Evolutionary conservation across 2,329 filamentous ascomycete genomes (phyloP).

Genomic region (Thyridium curvatum): DNA sequence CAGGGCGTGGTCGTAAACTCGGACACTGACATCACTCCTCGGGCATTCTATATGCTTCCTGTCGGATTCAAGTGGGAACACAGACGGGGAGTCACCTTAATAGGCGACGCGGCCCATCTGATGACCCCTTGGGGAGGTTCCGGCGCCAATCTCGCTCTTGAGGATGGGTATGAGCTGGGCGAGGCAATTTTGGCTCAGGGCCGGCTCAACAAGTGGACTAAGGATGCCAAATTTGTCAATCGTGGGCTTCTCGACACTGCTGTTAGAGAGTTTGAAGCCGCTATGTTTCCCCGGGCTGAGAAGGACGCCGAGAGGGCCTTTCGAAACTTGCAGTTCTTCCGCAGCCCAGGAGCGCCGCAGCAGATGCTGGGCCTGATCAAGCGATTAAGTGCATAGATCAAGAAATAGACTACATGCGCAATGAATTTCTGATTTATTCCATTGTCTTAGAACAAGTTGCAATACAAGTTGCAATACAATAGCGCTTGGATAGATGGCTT

Average conservation of each 20-base stretch:
- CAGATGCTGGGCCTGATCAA: too few species aligned
- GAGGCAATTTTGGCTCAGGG: conserved; percentile 16
- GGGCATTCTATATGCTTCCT: conserved; percentile 35
- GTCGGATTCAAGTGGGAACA: conserved; percentile 33
- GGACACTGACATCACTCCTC: conserved; percentile 28
- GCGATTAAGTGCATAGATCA: too few species aligned
- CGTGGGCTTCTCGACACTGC: conserved; percentile 3
- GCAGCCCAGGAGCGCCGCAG: too few species aligned
- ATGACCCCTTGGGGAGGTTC: conserved; percentile 47
- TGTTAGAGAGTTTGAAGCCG: conserved; percentile 13
- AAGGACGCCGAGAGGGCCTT: conserved; percentile 6
- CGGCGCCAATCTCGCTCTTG: conserved; percentile 47
- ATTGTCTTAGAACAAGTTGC: too few species aligned
- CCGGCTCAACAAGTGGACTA: too few species aligned
- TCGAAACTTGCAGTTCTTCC: too few species aligned
- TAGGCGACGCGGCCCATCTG: conserved; percentile 50
- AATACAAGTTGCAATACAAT: too few species aligned
- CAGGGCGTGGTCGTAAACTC: conserved; percentile 32
- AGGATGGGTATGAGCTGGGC: conserved; percentile 39
- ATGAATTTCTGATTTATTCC: too few species aligned
- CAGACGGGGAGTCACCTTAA: conserved; percentile 35
- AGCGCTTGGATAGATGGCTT: too few species aligned
- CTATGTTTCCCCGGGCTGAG: conserved; percentile 8
- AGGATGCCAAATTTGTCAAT: conserved; percentile 14
- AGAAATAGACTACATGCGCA: too few species aligned